phyloP scores from a whole-genome alignment of 2,329 filamentous ascomycete genomes.

The Pleomassaria siparia region DNA sequence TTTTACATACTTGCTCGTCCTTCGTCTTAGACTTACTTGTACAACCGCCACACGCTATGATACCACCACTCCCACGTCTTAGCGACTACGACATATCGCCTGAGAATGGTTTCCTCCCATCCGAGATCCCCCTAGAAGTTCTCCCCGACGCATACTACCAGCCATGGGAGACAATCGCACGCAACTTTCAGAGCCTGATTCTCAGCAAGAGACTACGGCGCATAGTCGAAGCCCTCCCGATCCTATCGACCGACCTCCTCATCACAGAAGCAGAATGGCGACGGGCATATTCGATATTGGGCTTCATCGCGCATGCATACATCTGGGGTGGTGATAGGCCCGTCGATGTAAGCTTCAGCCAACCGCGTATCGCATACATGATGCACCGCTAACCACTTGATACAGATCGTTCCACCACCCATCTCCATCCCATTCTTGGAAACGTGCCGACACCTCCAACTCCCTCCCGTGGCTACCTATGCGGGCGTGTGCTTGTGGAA shows the following conservation, averaged over 20 bases:
- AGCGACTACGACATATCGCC: conserved; percentile 79
- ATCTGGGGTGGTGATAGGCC: conserved; percentile 83
- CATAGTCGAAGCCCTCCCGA: conserved; percentile 76
- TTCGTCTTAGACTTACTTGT: not conserved
- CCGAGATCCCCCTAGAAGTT: conserved; percentile 73
- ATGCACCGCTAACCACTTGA: conserved; percentile 18
- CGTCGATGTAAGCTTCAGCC: conserved; percentile 59
- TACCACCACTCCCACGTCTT: conserved; percentile 51
- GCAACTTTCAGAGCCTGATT: conserved; percentile 84
- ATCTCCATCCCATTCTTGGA: conserved; percentile 81
- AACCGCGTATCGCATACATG: conserved; percentile 2
- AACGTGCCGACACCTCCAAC: conserved; percentile 75
- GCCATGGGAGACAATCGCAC: conserved; percentile 86
- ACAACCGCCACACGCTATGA: conserved; percentile 33
- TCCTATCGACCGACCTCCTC: conserved; percentile 80
- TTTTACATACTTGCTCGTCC: not conserved
- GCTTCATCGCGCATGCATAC: conserved; percentile 81
- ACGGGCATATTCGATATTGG: conserved; percentile 76
- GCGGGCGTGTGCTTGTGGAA: conserved; percentile 94
- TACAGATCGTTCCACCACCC: conserved; percentile 69
- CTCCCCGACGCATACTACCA: conserved; percentile 91
- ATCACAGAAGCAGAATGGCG: conserved; percentile 88
- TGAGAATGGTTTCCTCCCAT: conserved; percentile 83
- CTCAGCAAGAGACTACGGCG: conserved; percentile 80
- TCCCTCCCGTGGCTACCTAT: conserved; percentile 92